These are phyloP conservation scores for Cardamine occulta DNA, from an alignment of 345 rosid genomes.

Conservation along the genomic window DNA sequence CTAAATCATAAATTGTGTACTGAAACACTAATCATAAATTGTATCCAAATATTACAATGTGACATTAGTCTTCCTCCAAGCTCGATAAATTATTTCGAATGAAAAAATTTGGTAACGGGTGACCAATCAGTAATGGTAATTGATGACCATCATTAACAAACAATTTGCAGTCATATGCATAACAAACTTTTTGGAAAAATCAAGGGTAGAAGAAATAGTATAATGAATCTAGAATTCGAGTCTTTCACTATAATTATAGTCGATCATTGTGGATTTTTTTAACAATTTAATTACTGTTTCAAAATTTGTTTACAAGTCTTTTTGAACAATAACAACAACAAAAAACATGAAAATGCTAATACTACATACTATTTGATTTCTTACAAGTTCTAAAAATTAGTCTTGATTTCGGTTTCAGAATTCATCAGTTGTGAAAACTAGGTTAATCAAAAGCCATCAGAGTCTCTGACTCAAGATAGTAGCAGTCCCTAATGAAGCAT, in stretches of 20 bases:
- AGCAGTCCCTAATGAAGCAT: slow-evolving; percentile 3
- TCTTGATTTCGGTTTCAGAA: not conserved
- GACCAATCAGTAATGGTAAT: not conserved
- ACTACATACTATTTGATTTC: not conserved
- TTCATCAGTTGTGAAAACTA: not conserved
- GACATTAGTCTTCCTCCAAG: not conserved
- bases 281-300: too few species aligned
- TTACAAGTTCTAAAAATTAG: not conserved
- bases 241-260: too few species aligned
- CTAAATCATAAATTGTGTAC: not conserved
- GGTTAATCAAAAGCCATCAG: not conserved
- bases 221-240: not conserved
- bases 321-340: too few species aligned
- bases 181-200: slow-evolving; percentile 5
- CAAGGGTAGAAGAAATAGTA: not conserved
- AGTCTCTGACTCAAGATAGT: not conserved
- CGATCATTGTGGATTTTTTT: too few species aligned
- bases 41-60: not conserved
- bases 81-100: slow-evolving; percentile 1
- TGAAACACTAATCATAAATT: not conserved
- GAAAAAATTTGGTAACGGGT: slow-evolving; percentile 6
- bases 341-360: not conserved
- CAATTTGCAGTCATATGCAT: not conserved
- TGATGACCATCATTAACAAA: slow-evolving; percentile 13
- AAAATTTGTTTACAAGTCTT: too few species aligned